These are phyloP conservation scores for Candida xyloterini DNA, from an alignment of 805 yeast genomes.

Conservation along the genomic window DNA sequence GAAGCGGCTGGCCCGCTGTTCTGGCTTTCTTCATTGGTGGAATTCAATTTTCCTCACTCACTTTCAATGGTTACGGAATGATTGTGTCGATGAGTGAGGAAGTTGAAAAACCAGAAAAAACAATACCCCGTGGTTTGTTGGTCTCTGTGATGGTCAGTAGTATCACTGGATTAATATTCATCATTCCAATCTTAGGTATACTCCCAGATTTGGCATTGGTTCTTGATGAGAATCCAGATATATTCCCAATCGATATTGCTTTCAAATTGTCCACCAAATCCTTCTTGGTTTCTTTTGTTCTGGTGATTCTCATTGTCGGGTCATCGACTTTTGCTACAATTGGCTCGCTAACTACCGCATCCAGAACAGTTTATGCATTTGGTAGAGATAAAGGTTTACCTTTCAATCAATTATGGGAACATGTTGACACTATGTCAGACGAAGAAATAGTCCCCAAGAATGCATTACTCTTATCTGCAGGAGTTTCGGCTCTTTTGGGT, in stretches of 20 bases:
- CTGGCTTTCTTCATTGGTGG: constrained; percentile 79
- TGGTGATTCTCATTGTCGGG: constrained; percentile 64
- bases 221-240: constrained; percentile 59
- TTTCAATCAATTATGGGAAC: constrained; percentile 57
- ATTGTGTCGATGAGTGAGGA: constrained; percentile 80
- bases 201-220: constrained; percentile 61
- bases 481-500: constrained; percentile 57
- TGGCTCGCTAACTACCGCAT: constrained; percentile 77
- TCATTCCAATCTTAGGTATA: constrained; percentile 68
- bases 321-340: constrained; percentile 74
- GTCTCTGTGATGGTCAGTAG: constrained; percentile 63
- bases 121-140: constrained; percentile 71
- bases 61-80: constrained; percentile 81
- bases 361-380: constrained; percentile 77
- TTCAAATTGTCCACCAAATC: constrained; percentile 71
- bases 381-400: constrained; percentile 85
- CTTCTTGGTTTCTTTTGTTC: constrained; percentile 61
- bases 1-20: constrained; percentile 74
- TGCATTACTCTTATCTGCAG: constrained; percentile 64
- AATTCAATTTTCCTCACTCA: constrained; percentile 73
- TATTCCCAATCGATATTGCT: constrained; percentile 76
- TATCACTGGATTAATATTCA: constrained; percentile 66
- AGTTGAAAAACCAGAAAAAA: constrained; percentile 69
- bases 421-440: constrained; percentile 53
- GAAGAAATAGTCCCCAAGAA: constrained; percentile 65